Base-by-base conservation (phyloP, 2,329 filamentous ascomycete species). In the Truncatella angustata region DNA sequence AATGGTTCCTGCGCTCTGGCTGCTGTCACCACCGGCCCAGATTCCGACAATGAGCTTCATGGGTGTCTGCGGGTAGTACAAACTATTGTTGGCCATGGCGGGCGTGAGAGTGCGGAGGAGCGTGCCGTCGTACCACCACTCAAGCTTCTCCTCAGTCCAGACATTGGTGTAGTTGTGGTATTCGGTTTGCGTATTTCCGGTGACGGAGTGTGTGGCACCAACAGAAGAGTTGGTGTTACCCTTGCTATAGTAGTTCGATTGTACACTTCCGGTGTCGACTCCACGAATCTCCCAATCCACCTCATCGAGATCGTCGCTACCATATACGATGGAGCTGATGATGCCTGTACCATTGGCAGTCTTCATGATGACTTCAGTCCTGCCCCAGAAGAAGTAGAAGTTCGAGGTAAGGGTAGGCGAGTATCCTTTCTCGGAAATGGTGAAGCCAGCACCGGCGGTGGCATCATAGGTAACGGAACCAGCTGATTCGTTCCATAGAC, bases 281-380 rank as follows among this genome's bases (percentile, higher is more conserved):
- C 90, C 90, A 53, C 91, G 78, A 64, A 90, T 88, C 66, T 94
- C 90, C 82, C 90, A 93, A 65, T 96, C 91, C 36, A 96, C 85
- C 71, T 96, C 90, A 66, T 96, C 91, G 12, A 93, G 78, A 61
- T 91, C 86, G 60, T 94, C 87, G 47, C 88, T 93, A 58, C 94
- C 79, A 69, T 93, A 79, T 66, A 96, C 92, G 63, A 95, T 86
- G 56, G 88, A 85, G 63, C 86, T 91, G 61, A 96, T 82, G 56
- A 96, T 86, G 48, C 91, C 91, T 6, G 73, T 74, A 16, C 91
- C 91, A 1, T 76, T 73, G 1, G 91, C 85, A 4, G 88, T 88
- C 73, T 90, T 90, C 75, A 95, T 81, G 59, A 82, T 78, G 53
- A 93, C 79, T 70, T 94, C 90, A 51, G 90, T 85, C 54, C 85